phyloP scores from a whole-genome alignment of 2,329 filamentous ascomycete species.

The Pestalotiopsis sp. region DNA sequence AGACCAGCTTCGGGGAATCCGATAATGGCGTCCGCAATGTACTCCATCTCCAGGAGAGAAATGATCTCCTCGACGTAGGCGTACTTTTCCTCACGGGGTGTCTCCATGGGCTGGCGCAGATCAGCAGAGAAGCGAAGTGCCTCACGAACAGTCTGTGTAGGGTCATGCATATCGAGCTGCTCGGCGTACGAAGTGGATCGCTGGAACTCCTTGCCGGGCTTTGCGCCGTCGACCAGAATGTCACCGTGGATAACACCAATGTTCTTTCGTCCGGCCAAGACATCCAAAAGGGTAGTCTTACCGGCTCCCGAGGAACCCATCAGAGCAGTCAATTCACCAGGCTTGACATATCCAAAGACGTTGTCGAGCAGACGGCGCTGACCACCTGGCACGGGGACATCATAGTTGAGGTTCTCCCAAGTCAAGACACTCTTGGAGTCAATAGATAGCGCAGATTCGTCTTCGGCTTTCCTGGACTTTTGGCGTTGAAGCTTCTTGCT shows the following conservation, averaged over 20 bases:
- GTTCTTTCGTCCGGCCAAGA: conserved; percentile 64
- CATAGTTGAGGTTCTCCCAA: conserved; percentile 84
- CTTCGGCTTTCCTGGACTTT: conserved; percentile 44
- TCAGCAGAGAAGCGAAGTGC: conserved; percentile 65
- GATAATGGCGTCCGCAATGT: conserved; percentile 60
- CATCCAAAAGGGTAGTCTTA: conserved; percentile 83
- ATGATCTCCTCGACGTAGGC: conserved; percentile 65
- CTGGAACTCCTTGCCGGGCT: conserved; percentile 62
- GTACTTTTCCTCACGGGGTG: conserved; percentile 56
- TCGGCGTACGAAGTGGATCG: conserved; percentile 64
- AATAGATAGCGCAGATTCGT: conserved; percentile 54
- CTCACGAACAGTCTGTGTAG: conserved; percentile 63
- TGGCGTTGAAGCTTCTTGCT: conserved; percentile 61
- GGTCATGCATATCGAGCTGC: conserved; percentile 64
- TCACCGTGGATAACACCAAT: conserved; percentile 61
- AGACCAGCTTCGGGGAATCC: conserved; percentile 68
- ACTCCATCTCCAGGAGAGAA: conserved; percentile 58
- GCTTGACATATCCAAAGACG: conserved; percentile 71
- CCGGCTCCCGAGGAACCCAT: conserved; percentile 87
- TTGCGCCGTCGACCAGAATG: conserved; percentile 57
- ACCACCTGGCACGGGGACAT: conserved; percentile 61
- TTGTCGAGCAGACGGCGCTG: conserved; percentile 57
- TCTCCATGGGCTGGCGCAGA: conserved; percentile 57
- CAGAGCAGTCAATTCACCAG: conserved; percentile 75
- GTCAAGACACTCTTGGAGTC: conserved; percentile 72